Conservation (phyloP, 2,329 filamentous ascomycete genomes). For the Phaeosphaeria sp. region DNA sequence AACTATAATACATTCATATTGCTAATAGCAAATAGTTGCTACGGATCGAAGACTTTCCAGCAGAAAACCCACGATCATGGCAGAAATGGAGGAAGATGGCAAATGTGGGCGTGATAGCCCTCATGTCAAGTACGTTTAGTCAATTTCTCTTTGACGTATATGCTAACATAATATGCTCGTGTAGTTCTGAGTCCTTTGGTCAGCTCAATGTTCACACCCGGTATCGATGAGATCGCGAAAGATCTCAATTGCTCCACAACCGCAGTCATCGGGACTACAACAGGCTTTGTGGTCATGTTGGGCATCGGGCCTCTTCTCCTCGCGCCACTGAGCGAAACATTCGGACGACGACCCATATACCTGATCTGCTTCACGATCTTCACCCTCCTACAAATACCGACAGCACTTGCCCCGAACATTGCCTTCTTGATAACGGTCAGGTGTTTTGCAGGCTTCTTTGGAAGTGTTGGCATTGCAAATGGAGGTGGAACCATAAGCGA, state of each 20-base stretch:
- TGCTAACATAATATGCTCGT: neutral
- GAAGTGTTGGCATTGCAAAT: conserved; percentile 58
- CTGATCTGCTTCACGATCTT: conserved; percentile 55
- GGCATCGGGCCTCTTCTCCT: conserved; percentile 57
- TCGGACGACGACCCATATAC: conserved; percentile 55
- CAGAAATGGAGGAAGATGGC: conserved; percentile 52
- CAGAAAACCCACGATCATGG: conserved; percentile 58
- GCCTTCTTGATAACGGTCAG: conserved; percentile 53
- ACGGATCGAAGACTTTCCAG: conserved; percentile 33
- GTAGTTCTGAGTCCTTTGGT: conserved; percentile 56
- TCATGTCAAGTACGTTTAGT: conserved; percentile 52
- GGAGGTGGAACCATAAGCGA: conserved; percentile 61
- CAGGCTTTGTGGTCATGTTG: conserved; percentile 59
- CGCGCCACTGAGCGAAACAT: conserved; percentile 56
- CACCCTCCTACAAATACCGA: conserved; percentile 56
- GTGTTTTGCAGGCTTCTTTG: conserved; percentile 58
- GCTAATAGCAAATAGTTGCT: conserved; percentile 13
- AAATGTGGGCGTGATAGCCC: conserved; percentile 59
- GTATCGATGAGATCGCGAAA: conserved; percentile 58
- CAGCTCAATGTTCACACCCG: conserved; percentile 60
- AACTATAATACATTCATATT: neutral
- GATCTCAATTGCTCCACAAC: conserved; percentile 52
- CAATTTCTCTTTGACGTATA: neutral
- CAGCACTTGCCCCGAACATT: conserved; percentile 57
- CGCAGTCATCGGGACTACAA: conserved; percentile 58